Conservation (phyloP, 1,284 basidiomycete genomes). For the Sphaerobolus stellatus region DNA sequence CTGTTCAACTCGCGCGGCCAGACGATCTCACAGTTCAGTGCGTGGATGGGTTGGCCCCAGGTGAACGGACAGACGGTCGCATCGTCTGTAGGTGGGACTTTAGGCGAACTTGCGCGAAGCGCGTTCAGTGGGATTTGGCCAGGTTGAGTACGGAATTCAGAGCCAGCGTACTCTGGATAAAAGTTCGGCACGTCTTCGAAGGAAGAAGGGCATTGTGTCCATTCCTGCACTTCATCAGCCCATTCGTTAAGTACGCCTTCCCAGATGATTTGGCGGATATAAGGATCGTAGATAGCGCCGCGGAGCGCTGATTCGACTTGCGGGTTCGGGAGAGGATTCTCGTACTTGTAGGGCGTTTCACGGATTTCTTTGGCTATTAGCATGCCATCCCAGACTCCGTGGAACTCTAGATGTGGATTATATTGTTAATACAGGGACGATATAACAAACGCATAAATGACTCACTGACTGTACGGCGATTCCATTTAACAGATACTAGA, state of each 20-base stretch:
- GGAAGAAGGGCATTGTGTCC: slow-evolving; percentile 64
- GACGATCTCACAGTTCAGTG: slow-evolving; percentile 75
- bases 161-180: too few relatives aligned
- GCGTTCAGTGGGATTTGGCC: slow-evolving; percentile 5
- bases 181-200: slow-evolving; percentile 11
- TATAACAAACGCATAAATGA: neutral
- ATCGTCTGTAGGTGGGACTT: slow-evolving; percentile 49
- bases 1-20: slow-evolving; percentile 70
- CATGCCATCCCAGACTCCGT: slow-evolving; percentile 82
- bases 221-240: slow-evolving; percentile 54
- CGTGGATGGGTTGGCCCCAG: slow-evolving; percentile 70
- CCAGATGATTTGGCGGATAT: slow-evolving; percentile 81
- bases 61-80: slow-evolving; percentile 73
- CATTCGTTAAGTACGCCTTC: slow-evolving; percentile 76
- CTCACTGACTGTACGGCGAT: slow-evolving; percentile 27
- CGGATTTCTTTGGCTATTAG: slow-evolving; percentile 83
- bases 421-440: neutral
- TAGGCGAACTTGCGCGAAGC: too few relatives aligned
- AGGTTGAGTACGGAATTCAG: neutral
- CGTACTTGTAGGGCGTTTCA: slow-evolving; percentile 73
- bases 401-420: slow-evolving; percentile 57
- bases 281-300: slow-evolving; percentile 85
- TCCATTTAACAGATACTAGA: slow-evolving; percentile 31
- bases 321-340: slow-evolving; percentile 56
- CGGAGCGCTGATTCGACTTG: slow-evolving; percentile 74